Base-by-base conservation (phyloP, 768 basidiomycete genomes). In the Ramaria rubella region DNA sequence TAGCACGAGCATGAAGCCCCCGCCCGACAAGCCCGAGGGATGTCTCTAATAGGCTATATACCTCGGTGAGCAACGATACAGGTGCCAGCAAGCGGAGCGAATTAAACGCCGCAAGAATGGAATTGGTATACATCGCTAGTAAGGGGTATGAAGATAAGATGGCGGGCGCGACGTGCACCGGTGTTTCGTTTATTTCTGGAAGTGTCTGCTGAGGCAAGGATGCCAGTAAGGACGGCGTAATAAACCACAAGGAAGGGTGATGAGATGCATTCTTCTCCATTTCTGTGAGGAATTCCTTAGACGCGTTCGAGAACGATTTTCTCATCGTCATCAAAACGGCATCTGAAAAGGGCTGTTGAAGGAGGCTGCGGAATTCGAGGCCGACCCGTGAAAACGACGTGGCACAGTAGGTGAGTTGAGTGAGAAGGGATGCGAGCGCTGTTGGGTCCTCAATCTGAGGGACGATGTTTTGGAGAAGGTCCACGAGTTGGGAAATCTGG, bases 341-440 rank as follows among this genome's bases (percentile, higher is more conserved):
- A 44, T 73, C 69, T 36, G 77, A 76, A 66, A 94, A 84, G 2
- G 88, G 72, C n/a, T 78, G 76, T 3, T 78, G 78, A 29, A 96
- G 72, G 17, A 86, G 70, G 0, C 77, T 70, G 30, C 85, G 81
- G 69, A 99, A 98, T 67, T 96, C 94, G 63, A 95, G 77, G 0
- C 95, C 95, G 15, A 95, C 80, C n/a, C 94, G 83, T 0, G 90
- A 79, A 65, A 96, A 96, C 1, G 94, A 93, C 17, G 85, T 82
- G 7, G 93, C 85, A 67, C 94, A 96, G 70, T 98, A 97, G 12
- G 89, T 87, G 44, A 98, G 79, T 64, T 98, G 95, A 0, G 94
- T 95, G 57, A 96, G 81, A 42, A 94, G 77, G 33, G 94, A 83
- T 21, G 91, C 79, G 61, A 95, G 77, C 23, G 89, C 73, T 19